These are phyloP conservation scores for Balansia obtecta DNA, from an alignment of 2,329 filamentous ascomycete species.

Conservation along the genomic window DNA sequence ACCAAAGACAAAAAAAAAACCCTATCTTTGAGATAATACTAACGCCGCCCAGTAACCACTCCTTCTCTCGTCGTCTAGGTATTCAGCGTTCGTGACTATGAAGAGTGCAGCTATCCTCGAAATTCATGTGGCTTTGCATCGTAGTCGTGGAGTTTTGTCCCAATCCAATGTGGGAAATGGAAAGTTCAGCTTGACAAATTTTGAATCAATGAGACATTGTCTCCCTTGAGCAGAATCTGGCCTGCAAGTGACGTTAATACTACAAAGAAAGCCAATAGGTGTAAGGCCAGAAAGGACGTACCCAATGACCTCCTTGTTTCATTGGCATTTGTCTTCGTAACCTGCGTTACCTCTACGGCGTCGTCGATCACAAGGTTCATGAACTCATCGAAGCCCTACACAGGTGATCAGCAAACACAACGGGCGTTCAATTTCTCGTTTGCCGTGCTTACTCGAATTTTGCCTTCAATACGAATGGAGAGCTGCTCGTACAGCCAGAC, in stretches of 20 bases:
- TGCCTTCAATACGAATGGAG: slow-evolving; percentile 86
- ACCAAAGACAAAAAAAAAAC: background rate
- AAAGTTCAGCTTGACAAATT: slow-evolving; percentile 15
- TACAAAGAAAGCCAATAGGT: background rate
- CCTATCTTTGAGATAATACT: slow-evolving; percentile 1
- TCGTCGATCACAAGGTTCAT: slow-evolving; percentile 98
- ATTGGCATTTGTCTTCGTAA: slow-evolving; percentile 64
- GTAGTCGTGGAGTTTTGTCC: too few relatives aligned
- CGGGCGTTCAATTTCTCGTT: background rate
- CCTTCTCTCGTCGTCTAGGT: background rate
- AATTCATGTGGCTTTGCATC: too few relatives aligned
- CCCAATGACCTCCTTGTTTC: slow-evolving; percentile 71
- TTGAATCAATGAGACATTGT: slow-evolving; percentile 78
- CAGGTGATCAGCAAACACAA: background rate
- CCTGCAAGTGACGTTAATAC: slow-evolving; percentile 37
- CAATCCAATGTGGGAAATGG: too few relatives aligned
- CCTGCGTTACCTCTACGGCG: slow-evolving; percentile 78
- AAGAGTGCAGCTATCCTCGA: too few relatives aligned
- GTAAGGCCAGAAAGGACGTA: slow-evolving; percentile 29
- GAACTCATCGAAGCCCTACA: slow-evolving; percentile 92
- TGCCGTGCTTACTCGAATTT: slow-evolving; percentile 61
- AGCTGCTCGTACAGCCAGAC: slow-evolving; percentile 98
- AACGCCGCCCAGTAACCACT: slow-evolving; percentile 3
- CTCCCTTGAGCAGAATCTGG: slow-evolving; percentile 77
- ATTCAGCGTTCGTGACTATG: too few relatives aligned